Evolutionary conservation across 2,329 filamentous ascomycete species (phyloP).

Genomic region (Epicoccum nigrum): DNA sequence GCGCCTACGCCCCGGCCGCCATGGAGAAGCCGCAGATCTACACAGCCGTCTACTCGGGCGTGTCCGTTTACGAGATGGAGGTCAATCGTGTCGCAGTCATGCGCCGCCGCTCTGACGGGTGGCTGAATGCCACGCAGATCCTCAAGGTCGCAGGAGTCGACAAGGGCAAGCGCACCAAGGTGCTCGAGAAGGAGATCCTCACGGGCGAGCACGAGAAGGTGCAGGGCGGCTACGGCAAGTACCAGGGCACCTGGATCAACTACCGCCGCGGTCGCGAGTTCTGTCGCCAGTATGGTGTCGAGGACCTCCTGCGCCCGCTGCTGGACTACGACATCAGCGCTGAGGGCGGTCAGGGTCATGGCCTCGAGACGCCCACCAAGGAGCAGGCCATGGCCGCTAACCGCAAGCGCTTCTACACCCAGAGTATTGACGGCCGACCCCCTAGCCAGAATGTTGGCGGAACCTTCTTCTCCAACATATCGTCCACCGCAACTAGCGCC

Average conservation of each 20-base stretch:
- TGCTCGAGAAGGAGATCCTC: slow-evolving; percentile 96
- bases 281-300: slow-evolving; percentile 78
- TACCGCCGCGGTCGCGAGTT: slow-evolving; percentile 92
- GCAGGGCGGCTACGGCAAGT: slow-evolving; percentile 97
- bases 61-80: slow-evolving; percentile 98
- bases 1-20: slow-evolving; percentile 39
- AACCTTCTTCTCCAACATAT: slow-evolving; percentile 98
- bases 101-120: slow-evolving; percentile 92
- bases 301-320: slow-evolving; percentile 75
- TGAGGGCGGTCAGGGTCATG: slow-evolving; percentile 72
- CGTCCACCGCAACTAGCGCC: slow-evolving; percentile 87
- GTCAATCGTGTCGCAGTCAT: slow-evolving; percentile 92
- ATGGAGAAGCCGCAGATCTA: slow-evolving; percentile 59
- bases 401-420: slow-evolving; percentile 88
- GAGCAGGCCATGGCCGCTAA: slow-evolving; percentile 96
- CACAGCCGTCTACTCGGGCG: slow-evolving; percentile 87
- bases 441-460: slow-evolving; percentile 70
- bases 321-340: slow-evolving; percentile 81
- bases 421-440: slow-evolving; percentile 69
- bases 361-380: slow-evolving; percentile 94
- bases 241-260: slow-evolving; percentile 98
- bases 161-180: slow-evolving; percentile 97
- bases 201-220: slow-evolving; percentile 98
- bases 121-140: slow-evolving; percentile 98
- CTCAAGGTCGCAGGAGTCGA: slow-evolving; percentile 96